These are phyloP conservation scores for Fusarium lyarnte DNA, from an alignment of 2,329 filamentous ascomycete genomes.

Conservation along the genomic window DNA sequence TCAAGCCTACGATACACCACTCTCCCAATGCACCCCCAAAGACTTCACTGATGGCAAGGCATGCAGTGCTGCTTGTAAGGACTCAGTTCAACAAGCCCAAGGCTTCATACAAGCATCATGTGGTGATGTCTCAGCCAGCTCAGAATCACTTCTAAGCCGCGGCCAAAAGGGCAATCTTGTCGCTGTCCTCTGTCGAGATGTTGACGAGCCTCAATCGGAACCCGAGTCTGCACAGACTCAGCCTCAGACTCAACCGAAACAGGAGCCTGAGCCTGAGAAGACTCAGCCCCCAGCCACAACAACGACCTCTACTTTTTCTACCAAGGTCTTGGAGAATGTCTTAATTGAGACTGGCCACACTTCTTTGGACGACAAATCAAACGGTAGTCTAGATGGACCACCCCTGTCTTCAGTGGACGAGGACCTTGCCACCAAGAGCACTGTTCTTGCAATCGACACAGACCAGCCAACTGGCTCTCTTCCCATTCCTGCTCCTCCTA, in stretches of 20 bases:
- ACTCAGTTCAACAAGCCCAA: slow-evolving; percentile 43
- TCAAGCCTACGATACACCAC: slow-evolving; percentile 54
- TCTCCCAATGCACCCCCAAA: slow-evolving; percentile 48
- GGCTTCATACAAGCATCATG: slow-evolving; percentile 45
- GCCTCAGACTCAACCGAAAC: slow-evolving; percentile 8
- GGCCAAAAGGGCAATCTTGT: slow-evolving; percentile 51
- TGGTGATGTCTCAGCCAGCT: slow-evolving; percentile 32
- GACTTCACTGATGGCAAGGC: slow-evolving; percentile 50
- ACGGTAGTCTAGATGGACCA: slow-evolving; percentile 10
- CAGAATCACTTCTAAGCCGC: slow-evolving; percentile 50
- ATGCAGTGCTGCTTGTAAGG: slow-evolving; percentile 53
- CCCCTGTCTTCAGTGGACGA: slow-evolving; percentile 27
- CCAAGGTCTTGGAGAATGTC: slow-evolving; percentile 26
- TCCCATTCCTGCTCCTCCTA: slow-evolving; percentile 25
- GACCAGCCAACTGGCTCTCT: slow-evolving; percentile 31
- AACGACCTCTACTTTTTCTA: background rate
- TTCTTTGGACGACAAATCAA: background rate
- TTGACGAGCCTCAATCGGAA: slow-evolving; percentile 19
- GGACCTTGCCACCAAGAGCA: slow-evolving; percentile 33
- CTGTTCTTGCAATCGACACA: slow-evolving; percentile 33
- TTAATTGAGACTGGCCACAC: slow-evolving; percentile 23
- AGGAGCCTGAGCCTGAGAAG: slow-evolving; percentile 12
- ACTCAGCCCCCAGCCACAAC: slow-evolving; percentile 3
- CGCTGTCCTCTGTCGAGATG: slow-evolving; percentile 47
- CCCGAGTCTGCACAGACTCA: slow-evolving; percentile 2